Base-by-base conservation (phyloP, 768 basidiomycete species). In the Pleurotus sapidus region DNA sequence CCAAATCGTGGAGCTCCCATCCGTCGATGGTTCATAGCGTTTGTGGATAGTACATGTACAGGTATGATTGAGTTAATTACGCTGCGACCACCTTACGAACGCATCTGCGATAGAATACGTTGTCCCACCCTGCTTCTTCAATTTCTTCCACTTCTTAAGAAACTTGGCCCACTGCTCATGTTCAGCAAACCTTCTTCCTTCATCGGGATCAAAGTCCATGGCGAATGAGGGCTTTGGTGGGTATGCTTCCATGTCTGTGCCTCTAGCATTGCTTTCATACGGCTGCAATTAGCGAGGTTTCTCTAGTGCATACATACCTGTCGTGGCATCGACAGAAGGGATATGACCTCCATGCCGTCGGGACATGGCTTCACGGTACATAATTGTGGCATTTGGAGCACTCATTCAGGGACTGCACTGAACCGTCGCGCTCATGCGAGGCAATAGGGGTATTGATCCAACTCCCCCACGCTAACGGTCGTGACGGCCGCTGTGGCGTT, bases 1-100 rank as follows among this genome's bases (percentile, higher is more conserved):
- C 17, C 95, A 96, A 71, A 89, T 97, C 46, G 91, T 97, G 11
- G 93, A 98, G 64, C 73, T 95, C n/a, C 49, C 63, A 8, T 60
- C 63, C 5, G 66, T 58, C 23, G 59, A 60, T 14, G 47, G 55
- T n/a, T 0, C 55, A 6, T 42, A 46, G 3, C n/a, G 24, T n/a
- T 39, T 47, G 18, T 56, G 25, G 46, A 24, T 9, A 15, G 20
- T 27, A 55, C 37, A 15, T n/a, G 8, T 5, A 45, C 42, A 45
- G 20, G 15, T n/a, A 45, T n/a, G 42, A 5, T 34, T 34, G 8
- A 34, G 30, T 11, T 34, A 45, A n/a, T 43, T 43, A 43, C 15
- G 42, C 15, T 43, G 42, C 42, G 18, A 18, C 42, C 20, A 65
- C 9, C 42, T 48, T 23, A 39, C 20, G 38, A 65, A 65, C 0